Conservation (phyloP, 2,329 filamentous ascomycete genomes). For the Davidsoniella eucalypti region DNA sequence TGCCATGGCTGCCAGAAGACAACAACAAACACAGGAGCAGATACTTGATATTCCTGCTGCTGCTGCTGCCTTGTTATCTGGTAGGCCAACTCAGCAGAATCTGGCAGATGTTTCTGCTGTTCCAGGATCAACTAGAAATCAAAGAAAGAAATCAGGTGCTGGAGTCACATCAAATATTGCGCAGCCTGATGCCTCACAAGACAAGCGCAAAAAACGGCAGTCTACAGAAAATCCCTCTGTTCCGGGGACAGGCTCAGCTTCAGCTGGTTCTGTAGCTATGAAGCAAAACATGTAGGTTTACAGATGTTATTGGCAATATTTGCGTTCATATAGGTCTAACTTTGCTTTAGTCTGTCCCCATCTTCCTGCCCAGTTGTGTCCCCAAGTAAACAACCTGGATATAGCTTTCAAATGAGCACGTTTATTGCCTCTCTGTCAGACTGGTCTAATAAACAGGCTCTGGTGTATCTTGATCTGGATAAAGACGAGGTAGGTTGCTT, state of each 20-base stretch:
- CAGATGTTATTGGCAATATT: no score
- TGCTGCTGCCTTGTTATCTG: constrained; percentile 2
- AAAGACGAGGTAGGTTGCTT: constrained; percentile 30
- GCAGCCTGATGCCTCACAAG: no score
- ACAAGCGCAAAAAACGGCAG: no score
- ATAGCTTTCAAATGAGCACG: constrained; percentile 10
- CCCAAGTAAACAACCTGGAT: background rate
- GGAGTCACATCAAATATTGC: no score
- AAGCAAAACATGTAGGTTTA: no score
- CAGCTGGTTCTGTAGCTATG: no score
- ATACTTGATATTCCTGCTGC: background rate
- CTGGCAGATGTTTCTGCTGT: background rate
- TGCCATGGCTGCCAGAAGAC: constrained; percentile 8
- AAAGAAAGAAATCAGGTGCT: background rate
- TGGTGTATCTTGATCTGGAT: constrained; percentile 26
- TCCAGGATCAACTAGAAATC: background rate
- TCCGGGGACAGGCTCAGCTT: no score
- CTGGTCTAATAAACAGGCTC: constrained; percentile 17
- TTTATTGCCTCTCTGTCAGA: constrained; percentile 4
- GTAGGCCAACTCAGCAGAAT: background rate
- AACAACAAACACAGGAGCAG: background rate
- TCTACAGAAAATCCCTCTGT: no score
- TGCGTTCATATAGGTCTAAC: no score
- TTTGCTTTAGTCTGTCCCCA: background rate
- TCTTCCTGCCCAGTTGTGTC: background rate